Conservation (phyloP, 179 eudicot genomes). For the Spinacia oleracea region DNA sequence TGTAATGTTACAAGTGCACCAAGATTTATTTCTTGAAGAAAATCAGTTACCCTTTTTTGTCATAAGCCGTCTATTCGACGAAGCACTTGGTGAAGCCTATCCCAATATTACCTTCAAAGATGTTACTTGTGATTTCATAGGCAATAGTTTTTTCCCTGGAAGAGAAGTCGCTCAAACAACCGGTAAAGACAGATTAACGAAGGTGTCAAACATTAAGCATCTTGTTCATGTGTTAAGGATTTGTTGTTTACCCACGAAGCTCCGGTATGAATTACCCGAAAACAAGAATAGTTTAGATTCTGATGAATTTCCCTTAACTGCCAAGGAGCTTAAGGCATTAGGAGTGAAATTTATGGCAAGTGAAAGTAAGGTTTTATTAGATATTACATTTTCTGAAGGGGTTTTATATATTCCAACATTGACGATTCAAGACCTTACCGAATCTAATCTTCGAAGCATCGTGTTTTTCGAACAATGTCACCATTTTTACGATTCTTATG, state of each 20-base stretch:
- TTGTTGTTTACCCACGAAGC: constrained; percentile 26
- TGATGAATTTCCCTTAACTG: constrained; percentile 10
- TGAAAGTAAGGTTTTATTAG: constrained; percentile 10
- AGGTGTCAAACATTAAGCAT: constrained; percentile 18
- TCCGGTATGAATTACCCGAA: neutral
- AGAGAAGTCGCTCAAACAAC: neutral
- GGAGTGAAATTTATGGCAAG: constrained; percentile 26
- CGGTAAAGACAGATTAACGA: neutral
- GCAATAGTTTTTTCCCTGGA: neutral
- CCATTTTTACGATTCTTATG: constrained; percentile 25
- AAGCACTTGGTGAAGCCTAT: constrained; percentile 3
- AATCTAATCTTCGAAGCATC: constrained; percentile 27
- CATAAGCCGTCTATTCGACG: constrained; percentile 8
- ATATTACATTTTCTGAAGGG: constrained; percentile 24
- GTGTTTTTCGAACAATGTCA: constrained; percentile 32
- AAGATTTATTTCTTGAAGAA: constrained; percentile 22
- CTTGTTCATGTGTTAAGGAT: constrained; percentile 29
- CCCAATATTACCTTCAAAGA: constrained; percentile 9
- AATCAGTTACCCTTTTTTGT: constrained; percentile 33
- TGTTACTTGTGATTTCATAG: neutral
- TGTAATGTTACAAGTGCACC: neutral
- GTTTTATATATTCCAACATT: constrained; percentile 25
- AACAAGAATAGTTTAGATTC: neutral
- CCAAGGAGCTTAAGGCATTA: constrained; percentile 13
- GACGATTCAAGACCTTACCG: constrained; percentile 25